Conservation (phyloP, 1,284 basidiomycete genomes). For the Tilletia horrida region DNA sequence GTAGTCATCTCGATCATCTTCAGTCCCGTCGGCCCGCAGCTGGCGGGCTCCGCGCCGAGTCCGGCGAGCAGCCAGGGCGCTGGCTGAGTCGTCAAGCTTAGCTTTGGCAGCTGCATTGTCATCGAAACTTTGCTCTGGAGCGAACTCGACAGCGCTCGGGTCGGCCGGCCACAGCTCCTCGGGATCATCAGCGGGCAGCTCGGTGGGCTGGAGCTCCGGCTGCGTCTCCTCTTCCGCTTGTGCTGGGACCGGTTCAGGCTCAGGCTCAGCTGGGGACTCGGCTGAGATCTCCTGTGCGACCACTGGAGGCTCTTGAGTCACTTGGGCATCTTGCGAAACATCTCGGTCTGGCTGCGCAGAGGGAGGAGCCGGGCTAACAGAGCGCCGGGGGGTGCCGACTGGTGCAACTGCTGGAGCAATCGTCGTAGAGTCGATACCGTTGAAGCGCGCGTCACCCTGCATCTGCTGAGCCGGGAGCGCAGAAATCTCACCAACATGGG, state of each 20-base stretch:
- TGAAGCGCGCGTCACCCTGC: too few species aligned
- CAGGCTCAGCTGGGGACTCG: neutral
- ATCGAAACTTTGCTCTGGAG: constrained; percentile 35
- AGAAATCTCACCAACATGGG: neutral
- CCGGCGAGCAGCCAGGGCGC: constrained; percentile 5
- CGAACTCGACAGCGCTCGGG: constrained; percentile 47
- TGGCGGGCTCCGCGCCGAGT: constrained; percentile 12
- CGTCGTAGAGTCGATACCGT: too few species aligned
- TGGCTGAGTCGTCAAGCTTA: neutral
- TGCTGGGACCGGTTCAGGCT: neutral
- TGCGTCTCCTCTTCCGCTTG: neutral
- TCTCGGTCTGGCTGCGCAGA: neutral
- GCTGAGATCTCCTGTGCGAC: neutral
- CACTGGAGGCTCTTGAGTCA: neutral
- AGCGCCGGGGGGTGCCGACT: constrained; percentile 7
- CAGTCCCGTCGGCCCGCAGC: neutral
- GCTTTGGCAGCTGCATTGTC: neutral
- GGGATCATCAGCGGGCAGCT: constrained; percentile 22
- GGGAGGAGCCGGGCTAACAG: constrained; percentile 1
- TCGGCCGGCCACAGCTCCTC: constrained; percentile 47
- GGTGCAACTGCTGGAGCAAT: neutral
- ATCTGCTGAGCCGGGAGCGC: too few species aligned
- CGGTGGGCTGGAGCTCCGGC: neutral
- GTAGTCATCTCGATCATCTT: constrained; percentile 1
- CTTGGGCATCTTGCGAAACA: too few species aligned